These are phyloP conservation scores for Lepidium sativum DNA, from an alignment of 345 rosid species.

Conservation along the genomic window DNA sequence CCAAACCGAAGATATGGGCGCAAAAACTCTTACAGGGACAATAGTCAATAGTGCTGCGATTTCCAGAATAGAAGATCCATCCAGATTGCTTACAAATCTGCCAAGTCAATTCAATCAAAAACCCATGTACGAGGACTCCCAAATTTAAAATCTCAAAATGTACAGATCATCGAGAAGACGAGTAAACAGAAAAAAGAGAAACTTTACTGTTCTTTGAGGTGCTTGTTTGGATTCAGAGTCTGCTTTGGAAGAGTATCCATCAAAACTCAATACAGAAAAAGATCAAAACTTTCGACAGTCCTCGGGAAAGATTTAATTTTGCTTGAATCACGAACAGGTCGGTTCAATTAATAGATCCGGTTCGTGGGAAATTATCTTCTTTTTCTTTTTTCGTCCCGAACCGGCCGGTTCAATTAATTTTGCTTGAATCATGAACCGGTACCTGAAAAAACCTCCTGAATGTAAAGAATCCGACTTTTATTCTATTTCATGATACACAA, in stretches of 20 bases:
- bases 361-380: background rate
- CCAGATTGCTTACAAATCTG: slow-evolving; percentile 84
- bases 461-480: no score
- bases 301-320: background rate
- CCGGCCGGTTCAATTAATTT: no score
- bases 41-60: slow-evolving; percentile 50
- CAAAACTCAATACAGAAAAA: background rate
- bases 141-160: background rate
- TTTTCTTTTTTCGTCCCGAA: no score
- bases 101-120: background rate
- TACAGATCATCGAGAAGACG: background rate
- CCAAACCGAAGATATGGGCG: background rate
- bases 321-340: background rate
- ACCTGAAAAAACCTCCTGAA: background rate
- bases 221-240: slow-evolving; percentile 62
- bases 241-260: slow-evolving; percentile 43
- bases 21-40: slow-evolving; percentile 39
- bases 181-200: background rate
- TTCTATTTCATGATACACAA: slow-evolving; percentile 19
- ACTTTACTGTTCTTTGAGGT: slow-evolving; percentile 65
- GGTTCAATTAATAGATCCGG: background rate
- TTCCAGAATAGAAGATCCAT: slow-evolving; percentile 69
- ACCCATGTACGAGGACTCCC: background rate
- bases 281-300: background rate
- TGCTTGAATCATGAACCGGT: background rate